Evolutionary conservation across 2,329 filamentous ascomycete species (phyloP).

Genomic region (Alternaria gaisen): DNA sequence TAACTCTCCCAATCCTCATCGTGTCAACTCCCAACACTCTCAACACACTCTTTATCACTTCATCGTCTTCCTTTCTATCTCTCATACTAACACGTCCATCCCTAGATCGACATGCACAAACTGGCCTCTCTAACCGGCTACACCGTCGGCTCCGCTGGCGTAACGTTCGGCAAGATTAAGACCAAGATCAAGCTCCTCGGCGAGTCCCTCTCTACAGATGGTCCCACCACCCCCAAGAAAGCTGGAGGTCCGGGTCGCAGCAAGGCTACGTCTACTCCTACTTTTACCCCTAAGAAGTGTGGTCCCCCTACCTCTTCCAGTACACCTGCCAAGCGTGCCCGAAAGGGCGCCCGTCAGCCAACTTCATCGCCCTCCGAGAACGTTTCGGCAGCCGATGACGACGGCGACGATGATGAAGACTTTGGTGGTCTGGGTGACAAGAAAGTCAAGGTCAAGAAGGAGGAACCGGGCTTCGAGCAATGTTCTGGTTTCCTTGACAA

Average conservation of each 20-base stretch:
- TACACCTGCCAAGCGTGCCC: slow-evolving; percentile 22
- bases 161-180: slow-evolving; percentile 46
- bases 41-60: background rate
- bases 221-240: slow-evolving; percentile 3
- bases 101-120: slow-evolving; percentile 30
- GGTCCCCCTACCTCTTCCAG: background rate
- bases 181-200: slow-evolving; percentile 38
- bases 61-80: slow-evolving; percentile 7
- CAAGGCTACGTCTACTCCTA: background rate
- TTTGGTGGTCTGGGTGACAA: background rate
- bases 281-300: slow-evolving; percentile 33
- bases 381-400: background rate
- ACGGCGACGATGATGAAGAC: slow-evolving; percentile 30
- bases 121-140: slow-evolving; percentile 37
- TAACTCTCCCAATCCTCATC: background rate
- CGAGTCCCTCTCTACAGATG: slow-evolving; percentile 2
- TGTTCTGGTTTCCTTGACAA: background rate
- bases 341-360: slow-evolving; percentile 15
- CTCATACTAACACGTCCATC: slow-evolving; percentile 6
- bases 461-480: slow-evolving; percentile 6
- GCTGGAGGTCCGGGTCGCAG: background rate
- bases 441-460: background rate
- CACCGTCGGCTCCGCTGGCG: slow-evolving; percentile 33
- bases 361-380: slow-evolving; percentile 1
- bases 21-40: background rate